Conservation (phyloP, 371 early-diverging fungal genomes). For the Mucor indicus region DNA sequence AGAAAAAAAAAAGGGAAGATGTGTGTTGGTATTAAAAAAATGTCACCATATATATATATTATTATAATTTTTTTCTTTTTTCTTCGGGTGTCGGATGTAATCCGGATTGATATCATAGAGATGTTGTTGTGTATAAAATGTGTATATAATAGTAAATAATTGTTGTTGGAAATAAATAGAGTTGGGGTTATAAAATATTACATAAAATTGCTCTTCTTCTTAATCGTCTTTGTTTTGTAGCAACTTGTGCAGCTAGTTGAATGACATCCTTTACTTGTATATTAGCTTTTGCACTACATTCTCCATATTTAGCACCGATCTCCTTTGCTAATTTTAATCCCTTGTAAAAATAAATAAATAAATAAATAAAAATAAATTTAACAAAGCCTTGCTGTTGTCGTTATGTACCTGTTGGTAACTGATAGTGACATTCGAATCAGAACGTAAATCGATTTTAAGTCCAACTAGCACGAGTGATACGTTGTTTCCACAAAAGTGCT, state of each 20-base stretch:
- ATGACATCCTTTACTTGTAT: conserved; percentile 81
- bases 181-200: conserved; percentile 11
- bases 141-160: neutral
- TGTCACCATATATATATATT: no score
- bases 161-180: neutral
- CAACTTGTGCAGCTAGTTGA: conserved; percentile 26
- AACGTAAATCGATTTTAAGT: conserved; percentile 66
- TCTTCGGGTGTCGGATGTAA: conserved; percentile 9
- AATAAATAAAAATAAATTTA: neutral
- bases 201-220: conserved; percentile 13
- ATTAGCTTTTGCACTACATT: conserved; percentile 82
- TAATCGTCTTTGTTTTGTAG: conserved; percentile 21
- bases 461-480: conserved; percentile 66
- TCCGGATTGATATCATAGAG: neutral
- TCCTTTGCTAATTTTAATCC: conserved; percentile 69
- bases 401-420: conserved; percentile 24
- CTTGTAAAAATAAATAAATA: conserved; percentile 43
- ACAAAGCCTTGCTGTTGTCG: neutral
- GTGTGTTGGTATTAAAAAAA: no score
- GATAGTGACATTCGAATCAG: conserved; percentile 19
- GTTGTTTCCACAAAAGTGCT: conserved; percentile 56
- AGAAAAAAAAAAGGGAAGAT: no score
- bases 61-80: no score
- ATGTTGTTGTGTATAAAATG: neutral
- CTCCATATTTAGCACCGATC: conserved; percentile 77